These are phyloP conservation scores for Myriosclerotinia scirpicola DNA, from an alignment of 2,329 filamentous ascomycete genomes.

Conservation along the genomic window DNA sequence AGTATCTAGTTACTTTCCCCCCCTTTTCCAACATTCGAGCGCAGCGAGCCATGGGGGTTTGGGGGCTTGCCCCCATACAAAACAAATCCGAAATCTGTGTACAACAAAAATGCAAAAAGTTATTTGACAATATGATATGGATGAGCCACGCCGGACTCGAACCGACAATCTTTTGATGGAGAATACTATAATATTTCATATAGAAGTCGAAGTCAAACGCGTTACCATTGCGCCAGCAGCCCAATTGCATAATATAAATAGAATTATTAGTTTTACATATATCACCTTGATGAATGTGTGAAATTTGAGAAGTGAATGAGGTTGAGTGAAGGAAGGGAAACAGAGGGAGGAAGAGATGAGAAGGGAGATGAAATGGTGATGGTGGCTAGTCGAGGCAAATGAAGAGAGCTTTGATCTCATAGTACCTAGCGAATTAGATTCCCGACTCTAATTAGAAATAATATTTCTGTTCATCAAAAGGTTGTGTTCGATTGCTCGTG, in stretches of 20 bases:
- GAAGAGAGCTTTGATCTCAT: neutral
- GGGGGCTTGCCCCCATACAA: no score
- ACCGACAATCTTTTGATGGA: constrained; percentile 19
- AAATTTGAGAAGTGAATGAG: neutral
- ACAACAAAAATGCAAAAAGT: neutral
- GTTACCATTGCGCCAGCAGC: constrained; percentile 18
- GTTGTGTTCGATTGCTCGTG: no score
- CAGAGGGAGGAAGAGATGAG: neutral
- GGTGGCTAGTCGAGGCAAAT: neutral
- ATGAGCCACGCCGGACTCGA: constrained; percentile 6
- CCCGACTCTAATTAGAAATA: neutral
- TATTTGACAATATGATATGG: neutral
- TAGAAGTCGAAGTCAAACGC: constrained; percentile 22
- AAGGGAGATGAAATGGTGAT: neutral
- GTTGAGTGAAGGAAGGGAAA: neutral
- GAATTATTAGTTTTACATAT: rapidly evolving
- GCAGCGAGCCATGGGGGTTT: no score
- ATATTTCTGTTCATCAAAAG: no score
- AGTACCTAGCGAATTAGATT: no score
- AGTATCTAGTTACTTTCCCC: no score
- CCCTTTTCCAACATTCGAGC: no score
- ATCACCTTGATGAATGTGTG: rapidly evolving
- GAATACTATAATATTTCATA: neutral
- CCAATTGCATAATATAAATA: neutral
- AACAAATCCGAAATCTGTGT: no score